These are phyloP conservation scores for Terana coerulea DNA, from an alignment of 768 basidiomycete genomes.

Conservation along the genomic window DNA sequence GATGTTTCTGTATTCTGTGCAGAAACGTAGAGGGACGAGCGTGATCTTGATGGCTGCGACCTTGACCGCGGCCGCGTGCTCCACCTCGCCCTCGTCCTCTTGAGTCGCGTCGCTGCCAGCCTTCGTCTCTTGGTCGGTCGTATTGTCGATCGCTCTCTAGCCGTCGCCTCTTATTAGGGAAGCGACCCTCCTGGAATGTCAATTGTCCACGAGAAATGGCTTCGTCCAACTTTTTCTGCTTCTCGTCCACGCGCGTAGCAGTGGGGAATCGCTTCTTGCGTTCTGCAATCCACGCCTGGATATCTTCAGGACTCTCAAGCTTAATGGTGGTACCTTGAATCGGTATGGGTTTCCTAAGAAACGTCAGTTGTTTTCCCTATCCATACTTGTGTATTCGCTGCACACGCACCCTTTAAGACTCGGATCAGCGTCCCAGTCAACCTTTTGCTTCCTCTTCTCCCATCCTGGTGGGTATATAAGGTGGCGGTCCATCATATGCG, in stretches of 20 bases:
- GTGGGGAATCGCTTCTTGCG: conserved; percentile 87
- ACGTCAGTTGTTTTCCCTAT: not conserved
- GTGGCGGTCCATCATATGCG: conserved; percentile 89
- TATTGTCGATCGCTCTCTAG: conserved; percentile 24
- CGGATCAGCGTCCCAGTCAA: conserved; percentile 81
- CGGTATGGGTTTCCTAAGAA: conserved; percentile 57
- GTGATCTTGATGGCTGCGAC: not conserved
- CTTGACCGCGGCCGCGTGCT: conserved; percentile 8
- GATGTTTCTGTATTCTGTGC: no score
- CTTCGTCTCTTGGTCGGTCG: conserved; percentile 19
- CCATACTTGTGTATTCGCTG: no score
- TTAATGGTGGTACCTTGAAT: conserved; percentile 78
- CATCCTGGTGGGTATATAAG: conserved; percentile 76
- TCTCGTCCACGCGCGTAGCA: conserved; percentile 63
- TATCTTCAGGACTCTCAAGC: conserved; percentile 77
- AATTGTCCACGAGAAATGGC: conserved; percentile 80
- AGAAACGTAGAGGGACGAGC: no score
- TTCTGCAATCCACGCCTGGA: conserved; percentile 85
- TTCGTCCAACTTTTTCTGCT: conserved; percentile 74
- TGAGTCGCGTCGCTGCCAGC: conserved; percentile 29
- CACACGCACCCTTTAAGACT: conserved; percentile 66
- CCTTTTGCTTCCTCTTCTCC: conserved; percentile 48
- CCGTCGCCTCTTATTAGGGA: conserved; percentile 41
- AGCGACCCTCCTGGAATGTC: conserved; percentile 40
- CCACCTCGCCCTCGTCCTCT: conserved; percentile 25